Percentiles rank a stretch among this genome's conserved stretches.
phyloP scores from a whole-genome alignment of 805 yeast species.

The Saccharomycopsis olivae region DNA sequence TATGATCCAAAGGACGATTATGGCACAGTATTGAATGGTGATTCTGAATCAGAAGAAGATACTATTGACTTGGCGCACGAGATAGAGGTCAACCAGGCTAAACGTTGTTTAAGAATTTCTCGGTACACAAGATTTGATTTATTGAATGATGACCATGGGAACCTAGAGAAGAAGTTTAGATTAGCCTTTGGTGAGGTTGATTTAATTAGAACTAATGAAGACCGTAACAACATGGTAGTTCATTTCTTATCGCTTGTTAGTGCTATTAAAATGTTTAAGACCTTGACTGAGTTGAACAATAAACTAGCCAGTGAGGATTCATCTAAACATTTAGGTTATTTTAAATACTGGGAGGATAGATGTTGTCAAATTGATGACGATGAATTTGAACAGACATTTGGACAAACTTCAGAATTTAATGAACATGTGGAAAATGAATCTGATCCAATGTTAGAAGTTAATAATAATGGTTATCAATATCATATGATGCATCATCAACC shows the following conservation, averaged over 20 bases:
- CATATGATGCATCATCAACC: background rate
- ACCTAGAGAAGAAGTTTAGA: conserved; percentile 17
- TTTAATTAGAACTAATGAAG: conserved; percentile 17
- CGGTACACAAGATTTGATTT: conserved; percentile 11
- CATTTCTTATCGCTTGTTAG: conserved; percentile 16
- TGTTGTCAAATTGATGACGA: conserved; percentile 17
- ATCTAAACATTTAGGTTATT: background rate
- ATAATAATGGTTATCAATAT: conserved; percentile 1
- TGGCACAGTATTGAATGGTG: background rate
- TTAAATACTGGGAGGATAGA: conserved; percentile 15
- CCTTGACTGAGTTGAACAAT: background rate
- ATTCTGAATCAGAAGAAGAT: conserved; percentile 1
- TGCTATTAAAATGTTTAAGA: conserved; percentile 8
- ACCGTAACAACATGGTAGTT: conserved; percentile 12
- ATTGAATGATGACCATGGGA: conserved; percentile 18
- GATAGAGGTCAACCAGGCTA: conserved; percentile 14
- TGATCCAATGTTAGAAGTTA: background rate
- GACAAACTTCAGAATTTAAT: conserved; percentile 11
- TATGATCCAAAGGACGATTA: conserved; percentile 8
- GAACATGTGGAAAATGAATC: conserved; percentile 12
- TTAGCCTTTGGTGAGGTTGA: conserved; percentile 17
- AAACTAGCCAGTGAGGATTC: background rate
- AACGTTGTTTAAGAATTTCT: conserved; percentile 14
- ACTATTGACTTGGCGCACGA: conserved; percentile 9
- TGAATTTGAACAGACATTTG: conserved; percentile 16